A percentile compares a stretch with the other conserved stretches of the same genome.
phyloP scores from a whole-genome alignment of 345 rosid species.

The Boechera retrofracta region DNA sequence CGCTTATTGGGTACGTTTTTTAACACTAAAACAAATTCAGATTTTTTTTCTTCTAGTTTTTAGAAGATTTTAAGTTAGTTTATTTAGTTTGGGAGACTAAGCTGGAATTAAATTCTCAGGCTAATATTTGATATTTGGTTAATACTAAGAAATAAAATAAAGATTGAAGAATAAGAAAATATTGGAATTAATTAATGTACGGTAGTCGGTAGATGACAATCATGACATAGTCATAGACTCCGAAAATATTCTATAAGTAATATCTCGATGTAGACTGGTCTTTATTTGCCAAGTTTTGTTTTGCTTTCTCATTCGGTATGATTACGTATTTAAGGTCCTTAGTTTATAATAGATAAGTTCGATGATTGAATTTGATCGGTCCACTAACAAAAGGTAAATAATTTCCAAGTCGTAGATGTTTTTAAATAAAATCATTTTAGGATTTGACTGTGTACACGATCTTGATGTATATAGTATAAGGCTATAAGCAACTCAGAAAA shows the following conservation, averaged over 20 bases:
- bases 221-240: conserved; percentile 26
- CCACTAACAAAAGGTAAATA: conserved; percentile 16
- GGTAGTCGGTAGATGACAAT: conserved; percentile 6
- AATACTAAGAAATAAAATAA: neutral
- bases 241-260: neutral
- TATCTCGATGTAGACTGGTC: conserved; percentile 25
- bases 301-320: conserved; percentile 18
- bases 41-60: neutral
- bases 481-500: neutral
- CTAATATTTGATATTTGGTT: neutral
- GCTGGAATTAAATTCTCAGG: conserved; percentile 20
- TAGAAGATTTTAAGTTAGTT: conserved; percentile 5
- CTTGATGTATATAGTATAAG: neutral
- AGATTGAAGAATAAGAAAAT: neutral
- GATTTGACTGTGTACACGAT: conserved; percentile 16
- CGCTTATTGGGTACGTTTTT: conserved; percentile 68
- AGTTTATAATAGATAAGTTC: conserved; percentile 14
- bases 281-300: conserved; percentile 19
- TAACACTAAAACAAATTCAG: neutral
- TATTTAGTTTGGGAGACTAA: conserved; percentile 28
- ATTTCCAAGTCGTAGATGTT: conserved; percentile 14
- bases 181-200: conserved; percentile 17
- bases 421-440: neutral
- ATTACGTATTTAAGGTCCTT: conserved; percentile 11
- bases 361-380: conserved; percentile 21